Percentiles rank a stretch among this genome's conserved stretches.
These are phyloP conservation scores for Carex kokanica DNA, from an alignment of 176 grass and related monocot species.

Conservation along the genomic window DNA sequence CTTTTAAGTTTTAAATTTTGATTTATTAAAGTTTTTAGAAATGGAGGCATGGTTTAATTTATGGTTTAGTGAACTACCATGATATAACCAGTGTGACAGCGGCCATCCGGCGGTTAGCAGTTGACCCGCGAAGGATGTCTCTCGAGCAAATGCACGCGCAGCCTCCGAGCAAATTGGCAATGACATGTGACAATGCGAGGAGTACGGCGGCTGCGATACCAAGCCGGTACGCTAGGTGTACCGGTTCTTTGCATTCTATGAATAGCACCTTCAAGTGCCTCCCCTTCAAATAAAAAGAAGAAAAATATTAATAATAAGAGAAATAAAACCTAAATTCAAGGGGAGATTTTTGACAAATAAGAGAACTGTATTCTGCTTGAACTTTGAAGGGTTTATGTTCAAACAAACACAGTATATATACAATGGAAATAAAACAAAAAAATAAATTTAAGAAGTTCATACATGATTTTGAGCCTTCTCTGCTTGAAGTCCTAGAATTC, in stretches of 20 bases:
- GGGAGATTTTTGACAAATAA: too few relatives aligned
- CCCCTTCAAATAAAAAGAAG: conserved; percentile 32
- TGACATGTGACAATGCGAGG: conserved; percentile 55
- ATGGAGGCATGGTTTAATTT: too few relatives aligned
- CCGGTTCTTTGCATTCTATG: conserved; percentile 77
- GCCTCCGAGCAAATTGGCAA: conserved; percentile 64
- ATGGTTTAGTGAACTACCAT: conserved; percentile 61
- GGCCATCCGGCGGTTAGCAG: conserved; percentile 54
- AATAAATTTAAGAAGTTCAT: background rate
- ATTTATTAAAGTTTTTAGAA: too few relatives aligned
- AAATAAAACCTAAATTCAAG: background rate
- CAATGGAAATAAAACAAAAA: background rate
- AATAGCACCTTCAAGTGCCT: conserved; percentile 51
- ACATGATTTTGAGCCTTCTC: conserved; percentile 78
- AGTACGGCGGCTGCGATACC: conserved; percentile 64
- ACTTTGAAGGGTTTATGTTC: background rate
- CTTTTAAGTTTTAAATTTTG: too few relatives aligned
- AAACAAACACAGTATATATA: background rate
- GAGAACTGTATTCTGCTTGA: too few relatives aligned
- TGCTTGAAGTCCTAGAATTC: conserved; percentile 67
- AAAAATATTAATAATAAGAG: background rate
- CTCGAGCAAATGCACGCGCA: conserved; percentile 64
- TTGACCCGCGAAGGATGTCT: conserved; percentile 14
- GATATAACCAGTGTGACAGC: conserved; percentile 51
- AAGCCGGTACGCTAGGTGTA: conserved; percentile 69